Base-by-base conservation (phyloP, 345 rosid genomes). In the Linum trigynum region DNA sequence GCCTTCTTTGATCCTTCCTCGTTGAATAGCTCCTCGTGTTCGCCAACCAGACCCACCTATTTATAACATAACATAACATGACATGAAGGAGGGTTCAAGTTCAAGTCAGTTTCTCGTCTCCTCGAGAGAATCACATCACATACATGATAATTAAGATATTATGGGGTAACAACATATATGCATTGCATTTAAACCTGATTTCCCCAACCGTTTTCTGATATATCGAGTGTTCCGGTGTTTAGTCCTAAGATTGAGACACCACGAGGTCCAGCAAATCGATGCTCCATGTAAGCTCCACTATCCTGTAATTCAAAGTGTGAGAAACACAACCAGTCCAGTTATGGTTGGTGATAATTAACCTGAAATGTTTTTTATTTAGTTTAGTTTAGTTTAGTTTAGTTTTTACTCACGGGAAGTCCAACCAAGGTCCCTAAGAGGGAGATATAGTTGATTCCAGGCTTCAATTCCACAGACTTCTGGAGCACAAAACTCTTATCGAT, bases 201-300 rank as follows among this genome's bases (percentile, higher is more conserved):
- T 36, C 83, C 94, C 98, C 98, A 92, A 4, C 79, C 80, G 62
- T 81, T 77, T 35, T 65, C 38, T 9, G 90, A 74, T 39, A 92
- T 38, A 76, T 92, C 98, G 39, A 80, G 76, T 7, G 84, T 77
- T 72, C 96, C 92, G 0, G 94, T 85, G 81, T 82, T 85, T 83
- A 92, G 75, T 38, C 98, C 98, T 3, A 81, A 75, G 67, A 86
- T 72, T 7, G 82, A 74, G 6, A 84, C 72, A 3, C 78, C 74
- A 11, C 87, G 90, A 61, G 96, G 97, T 17, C 96, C 97, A 0
- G 94, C 91, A 41, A 10, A 86, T 23, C 90, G 79, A n/a, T 76
- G 84, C 78, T 92, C 97, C 91, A 90, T 75, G 69, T 92, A 89
- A 65, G 91, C 85, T 79, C 97, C 97, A 55, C 94, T 87, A 56